Conservation (phyloP, 805 yeast species). For the Monosporozyma servazzii region DNA sequence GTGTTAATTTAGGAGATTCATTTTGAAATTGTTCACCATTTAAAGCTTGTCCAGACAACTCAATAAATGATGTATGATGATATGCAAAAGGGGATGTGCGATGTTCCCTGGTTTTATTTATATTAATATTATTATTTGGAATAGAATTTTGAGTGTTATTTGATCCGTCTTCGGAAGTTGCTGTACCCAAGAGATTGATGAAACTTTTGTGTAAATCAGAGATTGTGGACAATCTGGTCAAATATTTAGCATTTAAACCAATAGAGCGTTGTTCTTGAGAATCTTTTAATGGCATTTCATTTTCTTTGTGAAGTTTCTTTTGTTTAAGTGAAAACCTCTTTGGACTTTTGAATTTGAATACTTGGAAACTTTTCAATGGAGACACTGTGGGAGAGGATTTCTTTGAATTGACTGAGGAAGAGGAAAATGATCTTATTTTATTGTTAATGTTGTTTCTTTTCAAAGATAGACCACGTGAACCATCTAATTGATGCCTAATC, state of each 20-base stretch:
- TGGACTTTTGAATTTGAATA: neutral
- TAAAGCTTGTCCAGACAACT: neutral
- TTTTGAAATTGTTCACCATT: neutral
- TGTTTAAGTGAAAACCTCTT: neutral
- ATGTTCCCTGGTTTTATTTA: neutral
- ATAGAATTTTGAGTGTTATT: neutral
- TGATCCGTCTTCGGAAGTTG: neutral
- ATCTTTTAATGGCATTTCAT: neutral
- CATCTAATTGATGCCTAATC: constrained; percentile 15
- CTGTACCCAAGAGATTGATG: constrained; percentile 8
- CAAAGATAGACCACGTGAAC: neutral
- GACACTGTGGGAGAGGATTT: neutral
- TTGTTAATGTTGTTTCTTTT: neutral
- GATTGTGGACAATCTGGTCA: constrained; percentile 25
- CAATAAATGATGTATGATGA: neutral
- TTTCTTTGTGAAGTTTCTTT: neutral
- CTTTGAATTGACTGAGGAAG: neutral
- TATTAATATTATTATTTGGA: neutral
- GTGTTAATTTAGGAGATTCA: constrained; percentile 12
- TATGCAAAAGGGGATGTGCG: neutral
- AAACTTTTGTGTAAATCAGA: constrained; percentile 24
- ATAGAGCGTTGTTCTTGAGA: neutral
- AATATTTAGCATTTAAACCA: constrained; percentile 9
- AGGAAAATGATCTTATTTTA: neutral
- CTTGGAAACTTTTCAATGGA: neutral